Evolutionary conservation across 176 grass and related monocot genomes (phyloP).

Genomic region (Juncus inflexus): DNA sequence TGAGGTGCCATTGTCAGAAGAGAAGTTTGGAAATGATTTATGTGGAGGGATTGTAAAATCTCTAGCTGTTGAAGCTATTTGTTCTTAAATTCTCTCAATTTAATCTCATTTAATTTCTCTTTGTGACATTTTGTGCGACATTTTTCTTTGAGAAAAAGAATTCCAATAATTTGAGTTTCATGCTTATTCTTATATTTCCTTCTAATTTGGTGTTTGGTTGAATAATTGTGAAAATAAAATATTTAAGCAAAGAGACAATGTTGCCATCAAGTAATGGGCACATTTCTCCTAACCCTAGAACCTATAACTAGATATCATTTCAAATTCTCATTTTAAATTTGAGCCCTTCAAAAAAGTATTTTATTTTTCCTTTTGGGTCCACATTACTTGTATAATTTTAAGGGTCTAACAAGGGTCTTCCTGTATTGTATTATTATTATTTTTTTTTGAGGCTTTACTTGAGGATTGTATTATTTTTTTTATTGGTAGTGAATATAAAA

Average conservation of each 20-base stretch:
- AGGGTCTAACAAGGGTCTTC: not conserved
- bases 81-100: conserved; percentile 26
- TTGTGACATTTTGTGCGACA: not conserved
- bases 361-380: not conserved
- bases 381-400: not conserved
- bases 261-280: conserved; percentile 42
- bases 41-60: conserved; percentile 70
- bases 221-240: conserved; percentile 9
- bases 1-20: conserved; percentile 46
- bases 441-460: too few species aligned
- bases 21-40: conserved; percentile 41
- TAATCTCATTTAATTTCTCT: too few species aligned
- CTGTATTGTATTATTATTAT: not conserved
- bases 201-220: conserved; percentile 22
- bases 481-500: conserved; percentile 16
- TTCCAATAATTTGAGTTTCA: not conserved
- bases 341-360: too few species aligned
- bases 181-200: conserved; percentile 17
- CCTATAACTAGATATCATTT: conserved; percentile 18
- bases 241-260: conserved; percentile 25
- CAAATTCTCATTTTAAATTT: conserved; percentile 17
- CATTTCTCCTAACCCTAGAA: conserved; percentile 45
- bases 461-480: not conserved
- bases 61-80: conserved; percentile 69
- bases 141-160: not conserved